Evolutionary conservation across 2,329 filamentous ascomycete genomes (phyloP).

Genomic region (Aspergillus persii): DNA sequence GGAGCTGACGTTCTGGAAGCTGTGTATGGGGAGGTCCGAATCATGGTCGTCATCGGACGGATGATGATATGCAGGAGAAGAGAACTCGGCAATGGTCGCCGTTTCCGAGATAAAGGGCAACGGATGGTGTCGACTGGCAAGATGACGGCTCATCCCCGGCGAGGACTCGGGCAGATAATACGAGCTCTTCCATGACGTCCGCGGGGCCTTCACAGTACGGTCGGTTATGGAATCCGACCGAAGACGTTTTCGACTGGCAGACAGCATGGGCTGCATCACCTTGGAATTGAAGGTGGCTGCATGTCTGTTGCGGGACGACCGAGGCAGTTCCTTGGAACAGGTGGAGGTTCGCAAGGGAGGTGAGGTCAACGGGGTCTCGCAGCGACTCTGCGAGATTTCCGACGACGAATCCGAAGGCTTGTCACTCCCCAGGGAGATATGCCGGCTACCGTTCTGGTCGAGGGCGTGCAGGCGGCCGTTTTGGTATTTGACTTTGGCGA

Average conservation of each 20-base stretch:
- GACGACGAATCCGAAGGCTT: constrained; percentile 84
- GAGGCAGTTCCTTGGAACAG: constrained; percentile 78
- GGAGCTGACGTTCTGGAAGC: constrained; percentile 41
- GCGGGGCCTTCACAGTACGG: constrained; percentile 58
- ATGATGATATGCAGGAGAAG: constrained; percentile 44
- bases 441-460: constrained; percentile 72
- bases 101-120: constrained; percentile 76
- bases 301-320: constrained; percentile 46
- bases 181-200: constrained; percentile 70
- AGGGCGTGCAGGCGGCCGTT: constrained; percentile 85
- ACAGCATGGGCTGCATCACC: constrained; percentile 44
- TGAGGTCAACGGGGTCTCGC: constrained; percentile 63
- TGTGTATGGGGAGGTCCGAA: constrained; percentile 65
- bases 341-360: constrained; percentile 79
- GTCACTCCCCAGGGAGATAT: constrained; percentile 63
- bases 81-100: constrained; percentile 65
- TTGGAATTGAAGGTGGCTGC: constrained; percentile 44
- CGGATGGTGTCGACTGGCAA: constrained; percentile 71
- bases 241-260: constrained; percentile 64
- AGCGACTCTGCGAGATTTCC: constrained; percentile 65
- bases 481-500: constrained; percentile 96
- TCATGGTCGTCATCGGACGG: constrained; percentile 74
- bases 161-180: constrained; percentile 82
- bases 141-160: constrained; percentile 73
- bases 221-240: constrained; percentile 60